Conservation (phyloP, 768 basidiomycete genomes). For the Suillus placidus region DNA sequence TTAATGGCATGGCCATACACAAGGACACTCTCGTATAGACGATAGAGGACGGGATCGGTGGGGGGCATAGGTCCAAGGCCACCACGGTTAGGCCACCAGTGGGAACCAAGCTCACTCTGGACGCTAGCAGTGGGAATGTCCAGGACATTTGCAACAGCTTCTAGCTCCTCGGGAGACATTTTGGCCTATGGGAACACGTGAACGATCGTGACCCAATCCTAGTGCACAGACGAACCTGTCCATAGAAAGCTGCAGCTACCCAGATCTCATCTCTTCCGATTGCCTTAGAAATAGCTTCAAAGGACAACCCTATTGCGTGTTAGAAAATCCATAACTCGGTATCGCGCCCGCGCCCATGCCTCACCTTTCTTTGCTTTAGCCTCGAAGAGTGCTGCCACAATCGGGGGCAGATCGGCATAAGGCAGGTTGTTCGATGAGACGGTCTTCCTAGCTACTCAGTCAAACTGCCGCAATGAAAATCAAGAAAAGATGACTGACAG, state of each 20-base stretch:
- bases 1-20: constrained; percentile 84
- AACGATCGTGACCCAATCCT: not conserved
- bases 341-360: not conserved
- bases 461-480: not conserved
- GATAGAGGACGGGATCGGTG: constrained; percentile 78
- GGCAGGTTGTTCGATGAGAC: constrained; percentile 47
- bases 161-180: constrained; percentile 60
- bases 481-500: constrained; percentile 31
- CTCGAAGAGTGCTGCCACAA: constrained; percentile 54
- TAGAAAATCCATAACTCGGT: constrained; percentile 5
- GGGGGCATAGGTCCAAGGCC: constrained; percentile 72
- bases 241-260: constrained; percentile 83
- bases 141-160: constrained; percentile 51
- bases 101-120: constrained; percentile 51
- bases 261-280: constrained; percentile 79
- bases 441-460: constrained; percentile 31
- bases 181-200: constrained; percentile 55
- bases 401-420: constrained; percentile 54
- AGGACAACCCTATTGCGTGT: constrained; percentile 55
- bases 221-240: constrained; percentile 52
- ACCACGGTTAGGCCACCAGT: constrained; percentile 77
- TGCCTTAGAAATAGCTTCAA: constrained; percentile 65
- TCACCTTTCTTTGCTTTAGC: constrained; percentile 70
- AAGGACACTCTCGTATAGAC: constrained; percentile 77
- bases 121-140: constrained; percentile 46